Base-by-base conservation (phyloP, 2,329 filamentous ascomycete genomes). In the Cladosporium sp. region DNA sequence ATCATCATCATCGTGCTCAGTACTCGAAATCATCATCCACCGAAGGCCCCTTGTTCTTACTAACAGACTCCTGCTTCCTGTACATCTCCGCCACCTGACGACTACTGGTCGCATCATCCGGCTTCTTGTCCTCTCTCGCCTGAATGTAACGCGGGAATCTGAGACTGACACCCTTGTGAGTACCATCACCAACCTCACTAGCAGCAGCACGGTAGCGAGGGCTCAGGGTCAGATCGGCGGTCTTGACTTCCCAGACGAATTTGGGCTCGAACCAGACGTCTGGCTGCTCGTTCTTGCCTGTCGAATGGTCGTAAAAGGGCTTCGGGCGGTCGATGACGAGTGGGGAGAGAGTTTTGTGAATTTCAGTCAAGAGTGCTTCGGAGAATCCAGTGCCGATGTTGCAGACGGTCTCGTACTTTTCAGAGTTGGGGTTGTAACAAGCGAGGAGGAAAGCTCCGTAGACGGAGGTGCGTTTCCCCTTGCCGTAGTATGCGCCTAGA, bases 21-120 rank as follows among this genome's bases (percentile, higher is more conserved):
- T 99, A 99, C 83, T 99, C 95, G 80, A 97, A 99, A 78, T 98
- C 93, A 80, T 98, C 94, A 82, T 99, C 95, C 64, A 93, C 93
- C 57, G 89, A 85, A 4, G 92, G 91, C 0, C 90, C 91, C 81
- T 96, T 96, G 65, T 83, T 92, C 83, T 95, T 96, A 14, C 87
- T 82, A 59, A 97, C 92, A 71, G 90, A 91, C 82, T 98, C 94
- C 82, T 99, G 95, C 80, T 91, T 93, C 70, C 89, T 85, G 80
- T 98, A 99, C 94, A 99, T 97, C 78, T 98, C 95, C 0, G 93
- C 93, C 58, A 99, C 91, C 79, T 95, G 91, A 59, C 89, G 84
- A 68, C 89, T 92, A 36, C 85, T 90, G 46, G 93, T 97, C 16
- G 95, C 95, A 80, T 94, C 86, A 68, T 97, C 93, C 0, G 92